phyloP scores from a whole-genome alignment of 768 basidiomycete species.

The Stropharia rugosoannulata region DNA sequence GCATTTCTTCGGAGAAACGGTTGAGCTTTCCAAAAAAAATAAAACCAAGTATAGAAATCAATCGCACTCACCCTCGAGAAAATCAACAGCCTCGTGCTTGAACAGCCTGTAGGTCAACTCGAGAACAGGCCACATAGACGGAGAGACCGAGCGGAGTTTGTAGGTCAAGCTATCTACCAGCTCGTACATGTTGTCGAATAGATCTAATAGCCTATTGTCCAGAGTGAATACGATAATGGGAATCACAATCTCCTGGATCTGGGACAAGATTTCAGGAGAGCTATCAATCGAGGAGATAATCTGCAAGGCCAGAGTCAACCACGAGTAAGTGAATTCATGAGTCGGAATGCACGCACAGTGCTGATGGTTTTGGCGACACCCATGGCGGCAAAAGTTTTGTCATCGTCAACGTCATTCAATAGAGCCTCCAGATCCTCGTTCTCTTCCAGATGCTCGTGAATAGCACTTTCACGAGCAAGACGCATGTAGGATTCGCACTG shows the following conservation, averaged over 20 bases:
- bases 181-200: slow-evolving; percentile 87
- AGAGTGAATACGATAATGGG: slow-evolving; percentile 78
- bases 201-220: slow-evolving; percentile 72
- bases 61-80: slow-evolving; percentile 68
- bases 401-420: slow-evolving; percentile 63
- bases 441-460: slow-evolving; percentile 49
- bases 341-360: slow-evolving; percentile 48
- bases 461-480: slow-evolving; percentile 66
- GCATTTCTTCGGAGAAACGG: slow-evolving; percentile 60
- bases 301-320: slow-evolving; percentile 31
- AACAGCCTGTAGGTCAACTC: slow-evolving; percentile 81
- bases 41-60: slow-evolving; percentile 4
- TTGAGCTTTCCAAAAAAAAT: not conserved
- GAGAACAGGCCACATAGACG: slow-evolving; percentile 86
- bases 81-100: slow-evolving; percentile 82
- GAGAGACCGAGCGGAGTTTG: slow-evolving; percentile 72
- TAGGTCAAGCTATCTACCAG: slow-evolving; percentile 84
- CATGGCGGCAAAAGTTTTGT: slow-evolving; percentile 88
- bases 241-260: slow-evolving; percentile 80
- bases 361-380: slow-evolving; percentile 83
- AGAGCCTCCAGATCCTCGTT: slow-evolving; percentile 57
- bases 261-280: slow-evolving; percentile 69
- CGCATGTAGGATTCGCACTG: slow-evolving; percentile 85
- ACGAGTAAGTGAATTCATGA: not conserved
- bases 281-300: slow-evolving; percentile 75